Conservation (phyloP, 306 rosid species). For the Cucumis sativus region Cucumber_9930_V3 NC_026660.2:26216501-26217000, state of each 20-base stretch:
- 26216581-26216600: slow-evolving; percentile 11
- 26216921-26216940: neutral
- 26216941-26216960: neutral
- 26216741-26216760: neutral
- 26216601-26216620: neutral
- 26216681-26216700: neutral
- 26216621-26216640: neutral
- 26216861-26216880: neutral
- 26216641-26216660: neutral
- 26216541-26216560: slow-evolving; percentile 54
- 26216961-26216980: neutral
- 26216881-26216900: neutral
- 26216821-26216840: neutral
- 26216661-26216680: neutral
- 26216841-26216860: neutral
- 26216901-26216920: neutral
- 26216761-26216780: neutral
- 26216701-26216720: neutral
- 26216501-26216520: slow-evolving; percentile 41
- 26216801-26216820: no score
- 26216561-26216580: slow-evolving; percentile 49
- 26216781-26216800: neutral
- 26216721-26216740: neutral
- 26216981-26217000: neutral
- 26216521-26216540: slow-evolving; percentile 41